Base-by-base conservation (phyloP, 2,329 filamentous ascomycete genomes). In the Cercospora zeae-maydis region DNA sequence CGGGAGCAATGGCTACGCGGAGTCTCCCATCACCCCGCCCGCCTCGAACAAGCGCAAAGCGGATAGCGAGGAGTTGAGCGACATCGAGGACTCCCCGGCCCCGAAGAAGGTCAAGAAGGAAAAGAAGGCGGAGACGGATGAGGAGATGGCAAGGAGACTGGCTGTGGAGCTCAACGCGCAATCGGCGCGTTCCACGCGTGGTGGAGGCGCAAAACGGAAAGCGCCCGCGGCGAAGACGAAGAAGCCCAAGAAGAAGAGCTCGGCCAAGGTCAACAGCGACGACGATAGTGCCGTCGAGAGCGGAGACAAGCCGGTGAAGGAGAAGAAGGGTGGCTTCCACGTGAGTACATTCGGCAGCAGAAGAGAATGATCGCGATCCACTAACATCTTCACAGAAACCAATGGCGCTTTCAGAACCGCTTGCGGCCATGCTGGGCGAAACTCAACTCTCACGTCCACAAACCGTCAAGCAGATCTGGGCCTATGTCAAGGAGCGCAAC, bases 401-500 rank as follows among this genome's bases (percentile, higher is more conserved):
- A 0, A 91, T 93, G 76, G 85, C 85, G 63, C 84, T 95, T 53
- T 92, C 89, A 69, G 81, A 82, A 57, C 84, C 88, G 11, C 82
- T 95, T 21, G 83, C 88, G 1, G 86, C 87, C 62, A 79, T 95
- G 19, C 84, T 89, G 61, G 89, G 89, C 52, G 88, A 90, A 73
- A 80, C 84, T 3, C 73, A 96, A 87, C 85, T 99, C 21, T 96
- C 95, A 14, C 89, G 95, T 42, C 93, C 95, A 0, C 92, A 98
- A 76, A 93, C 93, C 0, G 95, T 99, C 71, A 98, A 98, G 81
- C 90, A 90, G 75, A 88, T 99, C 59, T 99, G 95, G 95, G 88
- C 89, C 65, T 92, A 99, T 74, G 96, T 99, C 79, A 96, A 96
- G 73, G 86, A 83, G 63, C 88, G 93, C 69, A 85, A 92, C 42